Evolutionary conservation across 2,329 filamentous ascomycete genomes (phyloP).

Genomic region (Akanthomyces muscarius): DNA sequence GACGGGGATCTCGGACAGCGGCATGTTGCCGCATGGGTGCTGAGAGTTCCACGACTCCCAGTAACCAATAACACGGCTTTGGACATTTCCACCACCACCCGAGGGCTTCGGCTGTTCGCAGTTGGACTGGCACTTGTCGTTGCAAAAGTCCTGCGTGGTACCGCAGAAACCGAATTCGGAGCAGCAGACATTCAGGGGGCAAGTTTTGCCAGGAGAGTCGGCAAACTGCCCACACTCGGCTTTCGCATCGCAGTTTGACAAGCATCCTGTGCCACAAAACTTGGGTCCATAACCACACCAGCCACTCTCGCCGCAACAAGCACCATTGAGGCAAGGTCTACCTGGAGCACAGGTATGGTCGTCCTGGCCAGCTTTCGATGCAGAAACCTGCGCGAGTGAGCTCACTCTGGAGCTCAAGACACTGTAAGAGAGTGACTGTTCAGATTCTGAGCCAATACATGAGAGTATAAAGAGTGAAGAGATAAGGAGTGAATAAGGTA

Average conservation of each 20-base stretch:
- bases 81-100: no score
- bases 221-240: constrained; percentile 25
- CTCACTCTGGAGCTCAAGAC: no score
- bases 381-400: no score
- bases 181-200: constrained; percentile 35
- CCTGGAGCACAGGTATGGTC: constrained; percentile 14
- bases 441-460: no score
- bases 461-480: no score
- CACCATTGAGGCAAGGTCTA: neutral
- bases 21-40: neutral
- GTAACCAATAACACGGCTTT: constrained; percentile 29
- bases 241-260: constrained; percentile 30
- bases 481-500: no score
- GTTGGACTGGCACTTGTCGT: constrained; percentile 25
- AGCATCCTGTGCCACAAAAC: constrained; percentile 22
- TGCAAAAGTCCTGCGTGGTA: constrained; percentile 24
- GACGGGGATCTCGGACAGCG: constrained; percentile 20
- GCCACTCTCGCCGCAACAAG: neutral
- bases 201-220: constrained; percentile 20
- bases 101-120: constrained; percentile 14
- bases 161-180: constrained; percentile 32
- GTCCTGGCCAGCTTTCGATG: neutral
- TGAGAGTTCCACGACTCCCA: constrained; percentile 28
- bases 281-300: neutral
- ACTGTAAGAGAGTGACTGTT: no score